These are phyloP conservation scores for Alternaria sp. DNA, from an alignment of 2,329 filamentous ascomycete species.

Conservation along the genomic window DNA sequence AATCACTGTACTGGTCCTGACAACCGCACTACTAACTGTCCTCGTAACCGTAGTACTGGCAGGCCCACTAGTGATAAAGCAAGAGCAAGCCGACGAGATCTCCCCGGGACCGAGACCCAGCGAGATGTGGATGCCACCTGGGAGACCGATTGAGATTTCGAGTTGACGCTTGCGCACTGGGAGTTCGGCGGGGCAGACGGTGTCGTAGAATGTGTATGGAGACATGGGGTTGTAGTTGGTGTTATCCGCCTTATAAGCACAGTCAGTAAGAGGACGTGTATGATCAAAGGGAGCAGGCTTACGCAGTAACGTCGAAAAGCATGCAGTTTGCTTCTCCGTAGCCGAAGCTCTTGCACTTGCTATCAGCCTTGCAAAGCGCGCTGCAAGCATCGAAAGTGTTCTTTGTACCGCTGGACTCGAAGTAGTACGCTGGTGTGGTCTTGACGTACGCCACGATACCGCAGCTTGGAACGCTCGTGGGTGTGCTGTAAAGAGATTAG, in stretches of 20 bases:
- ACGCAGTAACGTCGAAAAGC: slow-evolving; percentile 45
- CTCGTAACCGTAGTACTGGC: slow-evolving; percentile 37
- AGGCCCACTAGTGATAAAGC: slow-evolving; percentile 41
- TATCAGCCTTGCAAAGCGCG: slow-evolving; percentile 44
- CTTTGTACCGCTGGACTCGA: slow-evolving; percentile 46
- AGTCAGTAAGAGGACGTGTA: neutral
- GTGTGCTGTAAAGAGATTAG: slow-evolving; percentile 28
- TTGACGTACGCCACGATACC: slow-evolving; percentile 47
- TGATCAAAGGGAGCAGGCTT: slow-evolving; percentile 16
- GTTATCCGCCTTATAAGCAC: slow-evolving; percentile 35
- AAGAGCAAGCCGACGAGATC: slow-evolving; percentile 44
- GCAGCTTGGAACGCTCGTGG: slow-evolving; percentile 30
- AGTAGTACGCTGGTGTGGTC: slow-evolving; percentile 43
- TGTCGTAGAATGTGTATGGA: slow-evolving; percentile 48
- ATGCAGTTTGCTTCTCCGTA: slow-evolving; percentile 49
- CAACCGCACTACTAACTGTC: slow-evolving; percentile 30
- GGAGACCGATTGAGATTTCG: slow-evolving; percentile 17
- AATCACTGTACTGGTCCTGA: slow-evolving; percentile 21
- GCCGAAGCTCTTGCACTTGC: slow-evolving; percentile 44
- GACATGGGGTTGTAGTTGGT: slow-evolving; percentile 47
- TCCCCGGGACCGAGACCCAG: slow-evolving; percentile 31
- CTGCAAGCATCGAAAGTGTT: slow-evolving; percentile 44
- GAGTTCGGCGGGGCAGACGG: slow-evolving; percentile 38
- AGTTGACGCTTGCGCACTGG: slow-evolving; percentile 44
- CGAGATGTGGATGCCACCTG: slow-evolving; percentile 35